These are phyloP conservation scores for Xylaria sp. DNA, from an alignment of 2,329 filamentous ascomycete genomes.

Conservation along the genomic window DNA sequence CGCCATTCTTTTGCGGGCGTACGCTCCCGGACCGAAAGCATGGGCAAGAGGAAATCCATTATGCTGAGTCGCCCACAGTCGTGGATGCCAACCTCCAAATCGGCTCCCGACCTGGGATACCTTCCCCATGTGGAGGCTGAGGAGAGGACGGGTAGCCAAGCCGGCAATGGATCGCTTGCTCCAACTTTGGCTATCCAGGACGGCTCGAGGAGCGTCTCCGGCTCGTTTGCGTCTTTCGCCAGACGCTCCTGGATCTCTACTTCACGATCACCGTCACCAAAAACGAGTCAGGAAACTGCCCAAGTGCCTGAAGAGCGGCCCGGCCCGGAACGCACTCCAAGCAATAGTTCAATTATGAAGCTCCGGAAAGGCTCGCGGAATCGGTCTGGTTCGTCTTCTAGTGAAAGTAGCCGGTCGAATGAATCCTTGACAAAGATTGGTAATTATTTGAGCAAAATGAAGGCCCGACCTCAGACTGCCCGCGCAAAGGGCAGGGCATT, in stretches of 20 bases:
- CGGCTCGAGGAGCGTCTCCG: conserved; percentile 53
- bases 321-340: conserved; percentile 44
- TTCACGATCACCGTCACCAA: conserved; percentile 61
- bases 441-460: conserved; percentile 62
- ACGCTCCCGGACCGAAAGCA: conserved; percentile 44
- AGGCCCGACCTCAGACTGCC: conserved; percentile 57
- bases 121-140: conserved; percentile 44
- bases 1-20: conserved; percentile 43
- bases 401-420: conserved; percentile 46
- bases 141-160: conserved; percentile 20
- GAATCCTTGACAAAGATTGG: conserved; percentile 51
- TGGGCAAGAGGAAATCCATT: conserved; percentile 57
- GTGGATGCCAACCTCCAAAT: conserved; percentile 62
- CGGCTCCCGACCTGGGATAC: conserved; percentile 51
- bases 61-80: conserved; percentile 61
- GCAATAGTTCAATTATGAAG: conserved; percentile 47
- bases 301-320: conserved; percentile 36
- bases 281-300: conserved; percentile 46
- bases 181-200: conserved; percentile 48
- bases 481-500: conserved; percentile 51
- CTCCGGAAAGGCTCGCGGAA: conserved; percentile 48
- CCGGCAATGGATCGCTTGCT: conserved; percentile 36
- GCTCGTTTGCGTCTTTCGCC: conserved; percentile 62
- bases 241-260: conserved; percentile 62
- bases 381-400: conserved; percentile 46